phyloP scores from a whole-genome alignment of 441 rosid genomes.

The Raphanus hybrid region DNA sequence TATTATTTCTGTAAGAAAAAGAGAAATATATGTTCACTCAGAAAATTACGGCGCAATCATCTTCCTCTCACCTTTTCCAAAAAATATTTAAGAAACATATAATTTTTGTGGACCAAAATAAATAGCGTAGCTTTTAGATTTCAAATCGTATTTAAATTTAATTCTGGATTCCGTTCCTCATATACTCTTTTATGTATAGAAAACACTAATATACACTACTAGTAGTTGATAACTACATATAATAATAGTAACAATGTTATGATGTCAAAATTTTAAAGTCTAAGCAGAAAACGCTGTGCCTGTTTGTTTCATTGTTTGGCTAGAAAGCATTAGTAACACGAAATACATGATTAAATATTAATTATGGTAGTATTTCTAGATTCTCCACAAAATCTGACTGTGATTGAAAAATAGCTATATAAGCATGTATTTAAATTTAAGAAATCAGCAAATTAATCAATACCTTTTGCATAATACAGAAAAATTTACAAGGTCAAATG shows the following conservation, averaged over 20 bases:
- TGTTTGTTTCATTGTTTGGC: background rate
- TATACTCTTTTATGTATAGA: background rate
- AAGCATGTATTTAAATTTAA: background rate
- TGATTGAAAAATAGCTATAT: background rate
- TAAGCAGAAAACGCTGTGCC: background rate
- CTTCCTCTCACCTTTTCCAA: constrained; percentile 7
- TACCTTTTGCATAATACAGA: background rate
- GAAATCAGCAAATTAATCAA: background rate
- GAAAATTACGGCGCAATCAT: constrained; percentile 37
- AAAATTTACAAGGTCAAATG: background rate
- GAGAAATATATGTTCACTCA: background rate
- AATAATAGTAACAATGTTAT: no score
- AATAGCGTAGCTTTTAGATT: constrained; percentile 22
- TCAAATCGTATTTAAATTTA: background rate
- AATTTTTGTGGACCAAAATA: constrained; percentile 33
- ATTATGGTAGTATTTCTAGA: background rate
- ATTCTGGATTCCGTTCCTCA: constrained; percentile 16
- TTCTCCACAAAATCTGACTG: background rate
- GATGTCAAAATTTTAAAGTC: no score
- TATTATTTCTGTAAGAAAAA: background rate
- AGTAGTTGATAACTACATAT: background rate
- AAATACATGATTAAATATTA: background rate
- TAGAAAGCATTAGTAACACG: background rate
- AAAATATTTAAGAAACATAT: background rate
- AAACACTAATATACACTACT: background rate